Evolutionary conservation across 805 yeast genomes (phyloP).

Genomic region (Monosporozyma aerobia): DNA sequence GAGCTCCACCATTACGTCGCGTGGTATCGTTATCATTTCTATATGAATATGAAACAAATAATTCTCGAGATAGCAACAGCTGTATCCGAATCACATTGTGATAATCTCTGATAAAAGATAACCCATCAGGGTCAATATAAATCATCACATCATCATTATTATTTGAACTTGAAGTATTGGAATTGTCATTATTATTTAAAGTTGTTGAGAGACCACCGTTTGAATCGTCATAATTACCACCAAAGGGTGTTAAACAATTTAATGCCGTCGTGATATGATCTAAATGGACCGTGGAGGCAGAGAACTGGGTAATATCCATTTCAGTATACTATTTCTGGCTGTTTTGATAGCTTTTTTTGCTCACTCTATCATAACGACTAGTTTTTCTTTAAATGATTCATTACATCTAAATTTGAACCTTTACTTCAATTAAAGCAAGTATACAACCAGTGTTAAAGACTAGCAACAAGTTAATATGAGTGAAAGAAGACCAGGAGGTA

Average conservation of each 20-base stretch:
- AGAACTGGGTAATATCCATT: conserved; percentile 17
- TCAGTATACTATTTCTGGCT: neutral
- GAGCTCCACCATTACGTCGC: conserved; percentile 4
- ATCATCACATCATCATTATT: conserved; percentile 31
- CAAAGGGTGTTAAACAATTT: conserved; percentile 34
- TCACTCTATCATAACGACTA: neutral
- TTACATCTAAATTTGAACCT: neutral
- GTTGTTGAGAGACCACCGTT: conserved; percentile 24
- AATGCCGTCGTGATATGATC: conserved; percentile 40
- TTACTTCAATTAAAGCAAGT: neutral
- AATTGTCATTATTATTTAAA: neutral
- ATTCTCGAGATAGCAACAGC: conserved; percentile 27
- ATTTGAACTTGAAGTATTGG: neutral
- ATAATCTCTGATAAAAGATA: conserved; percentile 42
- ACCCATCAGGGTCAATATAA: conserved; percentile 41
- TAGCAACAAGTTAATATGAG: neutral
- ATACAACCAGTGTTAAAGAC: neutral
- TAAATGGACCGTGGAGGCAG: conserved; percentile 40
- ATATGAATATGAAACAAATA: conserved; percentile 24
- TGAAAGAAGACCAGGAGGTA: neutral
- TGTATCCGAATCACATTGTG: conserved; percentile 33
- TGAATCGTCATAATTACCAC: conserved; percentile 28
- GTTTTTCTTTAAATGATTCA: too few relatives aligned
- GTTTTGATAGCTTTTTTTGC: neutral
- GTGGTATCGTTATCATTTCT: conserved; percentile 10